Evolutionary conservation across 2,329 filamentous ascomycete genomes (phyloP).

Genomic region (Aureobasidium zeae): DNA sequence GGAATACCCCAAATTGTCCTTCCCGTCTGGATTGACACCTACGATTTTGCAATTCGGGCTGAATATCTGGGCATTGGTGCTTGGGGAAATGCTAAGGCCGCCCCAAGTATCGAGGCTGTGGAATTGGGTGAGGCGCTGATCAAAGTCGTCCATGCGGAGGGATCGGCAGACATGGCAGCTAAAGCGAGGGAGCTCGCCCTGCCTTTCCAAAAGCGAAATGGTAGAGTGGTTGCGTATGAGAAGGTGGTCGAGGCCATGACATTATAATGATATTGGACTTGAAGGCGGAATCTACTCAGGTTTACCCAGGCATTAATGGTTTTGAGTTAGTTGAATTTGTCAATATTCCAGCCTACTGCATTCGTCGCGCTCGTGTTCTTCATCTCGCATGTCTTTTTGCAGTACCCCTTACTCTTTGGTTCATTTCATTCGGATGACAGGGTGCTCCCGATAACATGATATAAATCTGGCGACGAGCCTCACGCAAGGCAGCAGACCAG

Average conservation of each 20-base stretch:
- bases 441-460: too few relatives aligned
- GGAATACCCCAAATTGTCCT: conserved; percentile 12
- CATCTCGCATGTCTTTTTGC: too few relatives aligned
- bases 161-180: conserved; percentile 1
- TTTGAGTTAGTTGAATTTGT: too few relatives aligned
- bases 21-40: conserved; percentile 14
- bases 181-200: conserved; percentile 9
- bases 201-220: not conserved
- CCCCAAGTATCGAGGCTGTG: not conserved
- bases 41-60: conserved; percentile 13
- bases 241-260: not conserved
- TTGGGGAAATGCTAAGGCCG: conserved; percentile 2
- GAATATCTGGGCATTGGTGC: conserved; percentile 9
- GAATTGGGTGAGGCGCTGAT: conserved; percentile 5
- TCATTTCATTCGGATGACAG: too few relatives aligned
- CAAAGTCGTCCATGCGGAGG: conserved; percentile 1
- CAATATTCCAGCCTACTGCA: too few relatives aligned
- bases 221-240: not conserved
- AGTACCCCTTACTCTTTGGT: too few relatives aligned
- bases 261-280: too few relatives aligned
- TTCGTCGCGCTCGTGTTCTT: too few relatives aligned
- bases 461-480: too few relatives aligned
- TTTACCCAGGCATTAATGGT: too few relatives aligned
- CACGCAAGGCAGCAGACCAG: too few relatives aligned
- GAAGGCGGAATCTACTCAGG: too few relatives aligned